Percentiles rank a stretch among this genome's conserved stretches.
Evolutionary conservation across 345 rosid genomes (phyloP).

Genomic region (Excoecaria cochinchinensis): DNA sequence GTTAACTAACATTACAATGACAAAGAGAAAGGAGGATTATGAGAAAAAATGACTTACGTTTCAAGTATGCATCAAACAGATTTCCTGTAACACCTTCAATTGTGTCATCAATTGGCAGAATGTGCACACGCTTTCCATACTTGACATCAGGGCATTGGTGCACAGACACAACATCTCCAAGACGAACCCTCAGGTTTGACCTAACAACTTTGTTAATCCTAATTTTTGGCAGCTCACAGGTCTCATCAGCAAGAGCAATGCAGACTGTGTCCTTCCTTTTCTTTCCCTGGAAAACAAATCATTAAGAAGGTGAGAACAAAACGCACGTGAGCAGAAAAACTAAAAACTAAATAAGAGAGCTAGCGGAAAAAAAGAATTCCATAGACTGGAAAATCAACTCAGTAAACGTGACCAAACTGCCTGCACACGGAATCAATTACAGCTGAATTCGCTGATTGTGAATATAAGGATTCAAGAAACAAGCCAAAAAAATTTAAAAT

Average conservation of each 20-base stretch:
- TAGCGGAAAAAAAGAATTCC: not conserved
- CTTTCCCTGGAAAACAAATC: constrained; percentile 47
- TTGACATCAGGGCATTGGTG: constrained; percentile 71
- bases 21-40: not conserved
- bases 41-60: constrained; percentile 39
- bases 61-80: constrained; percentile 61
- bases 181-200: constrained; percentile 62
- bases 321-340: not conserved
- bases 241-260: constrained; percentile 67
- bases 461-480: not conserved
- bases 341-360: not conserved
- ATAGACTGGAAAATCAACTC: not conserved
- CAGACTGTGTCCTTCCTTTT: constrained; percentile 66
- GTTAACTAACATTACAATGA: not conserved
- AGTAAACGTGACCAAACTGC: not conserved
- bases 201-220: constrained; percentile 73
- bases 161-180: constrained; percentile 67
- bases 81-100: constrained; percentile 67
- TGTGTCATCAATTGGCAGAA: constrained; percentile 65
- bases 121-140: constrained; percentile 68
- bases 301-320: not conserved
- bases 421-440: not conserved
- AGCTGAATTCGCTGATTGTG: not conserved
- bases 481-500: not conserved
- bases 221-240: constrained; percentile 53